A percentile compares a stretch with the other conserved stretches of the same genome.
Evolutionary conservation across 305 asterid species (phyloP).

Genomic region (Fraxinus ornus): DNA sequence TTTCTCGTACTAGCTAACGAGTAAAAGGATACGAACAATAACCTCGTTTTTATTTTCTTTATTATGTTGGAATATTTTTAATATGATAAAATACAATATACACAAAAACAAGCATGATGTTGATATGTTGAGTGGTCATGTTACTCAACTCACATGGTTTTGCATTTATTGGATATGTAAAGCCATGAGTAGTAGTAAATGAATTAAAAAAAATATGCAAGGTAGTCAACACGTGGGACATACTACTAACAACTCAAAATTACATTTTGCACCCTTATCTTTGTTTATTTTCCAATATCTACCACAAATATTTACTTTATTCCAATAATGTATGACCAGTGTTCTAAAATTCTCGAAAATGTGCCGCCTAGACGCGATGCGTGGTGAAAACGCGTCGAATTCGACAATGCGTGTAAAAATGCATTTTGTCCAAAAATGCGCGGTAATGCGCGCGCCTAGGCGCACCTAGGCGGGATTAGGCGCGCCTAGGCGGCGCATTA

Average conservation of each 20-base stretch:
- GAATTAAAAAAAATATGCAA: background rate
- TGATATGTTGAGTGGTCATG: conserved; percentile 3
- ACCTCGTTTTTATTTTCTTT: background rate
- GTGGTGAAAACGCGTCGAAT: too few relatives aligned
- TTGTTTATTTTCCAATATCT: background rate
- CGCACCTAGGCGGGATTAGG: too few relatives aligned
- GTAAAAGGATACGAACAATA: background rate
- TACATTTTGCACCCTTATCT: background rate
- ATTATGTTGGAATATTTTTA: background rate
- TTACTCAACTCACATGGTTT: background rate
- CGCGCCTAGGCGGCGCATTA: too few relatives aligned
- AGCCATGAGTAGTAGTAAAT: background rate
- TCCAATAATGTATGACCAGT: background rate
- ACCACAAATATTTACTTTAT: background rate
- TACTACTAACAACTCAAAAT: background rate
- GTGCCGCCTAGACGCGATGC: too few relatives aligned
- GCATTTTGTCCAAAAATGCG: too few relatives aligned
- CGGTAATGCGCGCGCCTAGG: too few relatives aligned
- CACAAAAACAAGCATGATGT: background rate
- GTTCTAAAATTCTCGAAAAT: too few relatives aligned
- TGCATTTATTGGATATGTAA: background rate
- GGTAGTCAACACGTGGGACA: background rate
- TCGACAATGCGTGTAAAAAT: too few relatives aligned
- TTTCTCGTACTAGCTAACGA: background rate
- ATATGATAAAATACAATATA: background rate